phyloP scores from a whole-genome alignment of 176 grass and related monocot genomes.

The Lolium multiflorum region DNA sequence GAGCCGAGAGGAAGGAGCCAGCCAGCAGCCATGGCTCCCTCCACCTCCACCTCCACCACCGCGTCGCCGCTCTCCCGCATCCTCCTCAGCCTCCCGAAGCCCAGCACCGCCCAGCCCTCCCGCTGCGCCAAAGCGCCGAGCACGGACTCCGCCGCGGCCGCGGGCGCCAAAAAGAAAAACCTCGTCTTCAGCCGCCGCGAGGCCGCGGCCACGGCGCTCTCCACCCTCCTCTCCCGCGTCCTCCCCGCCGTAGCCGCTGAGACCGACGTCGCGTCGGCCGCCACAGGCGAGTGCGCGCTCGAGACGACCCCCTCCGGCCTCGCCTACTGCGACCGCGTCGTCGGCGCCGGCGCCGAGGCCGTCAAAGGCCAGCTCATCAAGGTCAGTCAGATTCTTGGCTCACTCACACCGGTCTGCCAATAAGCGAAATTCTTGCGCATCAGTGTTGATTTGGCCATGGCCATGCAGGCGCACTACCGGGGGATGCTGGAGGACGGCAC shows the following conservation, averaged over 20 bases:
- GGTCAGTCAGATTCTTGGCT: slow-evolving; percentile 25
- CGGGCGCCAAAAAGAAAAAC: not conserved
- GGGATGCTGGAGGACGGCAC: slow-evolving; percentile 86
- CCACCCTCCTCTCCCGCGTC: slow-evolving; percentile 42
- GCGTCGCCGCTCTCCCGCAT: slow-evolving; percentile 39
- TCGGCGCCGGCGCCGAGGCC: slow-evolving; percentile 66
- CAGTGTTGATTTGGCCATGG: not conserved
- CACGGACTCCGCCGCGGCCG: not conserved
- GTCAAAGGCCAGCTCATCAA: slow-evolving; percentile 82
- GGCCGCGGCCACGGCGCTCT: slow-evolving; percentile 42
- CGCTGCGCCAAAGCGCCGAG: not conserved
- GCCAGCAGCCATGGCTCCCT: slow-evolving; percentile 52
- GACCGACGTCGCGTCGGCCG: not conserved
- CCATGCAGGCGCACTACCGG: slow-evolving; percentile 76
- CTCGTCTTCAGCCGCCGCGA: slow-evolving; percentile 50
- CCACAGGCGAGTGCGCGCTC: slow-evolving; percentile 49
- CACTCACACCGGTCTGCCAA: not conserved
- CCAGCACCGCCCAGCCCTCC: not conserved
- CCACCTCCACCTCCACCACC: slow-evolving; percentile 39
- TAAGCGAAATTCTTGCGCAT: not conserved
- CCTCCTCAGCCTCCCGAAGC: slow-evolving; percentile 47
- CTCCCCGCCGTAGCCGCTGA: slow-evolving; percentile 28
- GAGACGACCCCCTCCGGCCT: slow-evolving; percentile 63
- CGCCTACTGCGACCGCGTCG: slow-evolving; percentile 76
- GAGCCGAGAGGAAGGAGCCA: not conserved